Evolutionary conservation across 169 alveolate species (phyloP).

Genomic region (Cryptosporidium xiaoi): DNA sequence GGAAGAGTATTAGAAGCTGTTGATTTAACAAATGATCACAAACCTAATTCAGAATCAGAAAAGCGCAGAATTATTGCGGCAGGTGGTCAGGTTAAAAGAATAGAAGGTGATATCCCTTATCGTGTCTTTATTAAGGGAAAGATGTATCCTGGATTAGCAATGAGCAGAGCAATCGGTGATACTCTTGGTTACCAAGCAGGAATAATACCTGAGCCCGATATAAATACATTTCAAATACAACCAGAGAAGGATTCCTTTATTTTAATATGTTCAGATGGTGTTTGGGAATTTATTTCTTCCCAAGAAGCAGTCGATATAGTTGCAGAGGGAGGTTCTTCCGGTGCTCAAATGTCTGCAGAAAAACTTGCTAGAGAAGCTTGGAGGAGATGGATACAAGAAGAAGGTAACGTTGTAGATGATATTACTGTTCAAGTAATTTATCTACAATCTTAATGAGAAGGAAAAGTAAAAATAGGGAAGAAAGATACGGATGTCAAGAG

Average conservation of each 20-base stretch:
- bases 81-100: constrained; percentile 88
- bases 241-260: constrained; percentile 81
- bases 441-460: constrained; percentile 44
- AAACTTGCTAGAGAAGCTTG: constrained; percentile 87
- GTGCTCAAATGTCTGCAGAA: constrained; percentile 84
- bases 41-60: constrained; percentile 85
- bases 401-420: constrained; percentile 89
- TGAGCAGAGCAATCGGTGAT: constrained; percentile 93
- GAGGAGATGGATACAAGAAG: constrained; percentile 88
- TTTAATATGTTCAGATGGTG: constrained; percentile 88
- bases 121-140: constrained; percentile 86
- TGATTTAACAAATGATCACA: constrained; percentile 85
- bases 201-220: constrained; percentile 87
- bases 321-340: constrained; percentile 78
- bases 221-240: constrained; percentile 40
- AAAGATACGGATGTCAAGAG: too few relatives aligned
- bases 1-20: constrained; percentile 78
- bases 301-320: constrained; percentile 85
- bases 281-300: constrained; percentile 86
- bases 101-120: constrained; percentile 86
- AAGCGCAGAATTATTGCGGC: constrained; percentile 83
- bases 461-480: too few relatives aligned
- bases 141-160: constrained; percentile 90
- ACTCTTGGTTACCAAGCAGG: constrained; percentile 88
- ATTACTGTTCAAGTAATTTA: constrained; percentile 82